Conservation (phyloP, 768 basidiomycete species). For the Rhodotorula kratochvilovae region DNA sequence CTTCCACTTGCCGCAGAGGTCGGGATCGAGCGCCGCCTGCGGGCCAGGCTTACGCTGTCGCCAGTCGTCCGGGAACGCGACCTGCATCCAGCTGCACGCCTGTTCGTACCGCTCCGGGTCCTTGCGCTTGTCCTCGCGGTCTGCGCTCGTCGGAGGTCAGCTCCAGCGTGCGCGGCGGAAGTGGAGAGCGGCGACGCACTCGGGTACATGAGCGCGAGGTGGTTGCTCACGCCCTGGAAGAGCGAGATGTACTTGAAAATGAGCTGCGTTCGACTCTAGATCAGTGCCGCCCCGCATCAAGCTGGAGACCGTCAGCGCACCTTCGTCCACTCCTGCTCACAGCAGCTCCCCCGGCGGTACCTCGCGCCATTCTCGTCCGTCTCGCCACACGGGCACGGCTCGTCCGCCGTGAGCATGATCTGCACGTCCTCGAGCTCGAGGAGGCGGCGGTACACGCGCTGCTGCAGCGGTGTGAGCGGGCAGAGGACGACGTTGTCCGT, state of each 20-base stretch:
- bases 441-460: conserved; percentile 50
- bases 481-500: conserved; percentile 90
- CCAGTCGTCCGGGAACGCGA: conserved; percentile 59
- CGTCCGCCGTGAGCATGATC: conserved; percentile 66
- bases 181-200: too few relatives aligned
- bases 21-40: conserved; percentile 61
- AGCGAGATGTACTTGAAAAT: conserved; percentile 73
- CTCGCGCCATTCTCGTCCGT: conserved; percentile 40
- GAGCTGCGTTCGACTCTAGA: too few relatives aligned
- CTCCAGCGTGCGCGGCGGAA: too few relatives aligned
- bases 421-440: conserved; percentile 60
- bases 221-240: conserved; percentile 83
- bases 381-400: conserved; percentile 62
- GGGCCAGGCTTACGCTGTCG: conserved; percentile 53
- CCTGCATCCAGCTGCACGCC: conserved; percentile 60
- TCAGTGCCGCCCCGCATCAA: too few relatives aligned
- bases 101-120: conserved; percentile 62
- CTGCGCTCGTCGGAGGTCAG: too few relatives aligned
- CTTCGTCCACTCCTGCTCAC: conserved; percentile 48
- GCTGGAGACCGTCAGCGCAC: not conserved
- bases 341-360: conserved; percentile 61
- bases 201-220: conserved; percentile 78
- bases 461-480: conserved; percentile 69
- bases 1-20: conserved; percentile 76
- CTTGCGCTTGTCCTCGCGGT: conserved; percentile 55